These are phyloP conservation scores for Alternaria triticimaculans DNA, from an alignment of 2,329 filamentous ascomycete species.

Conservation along the genomic window DNA sequence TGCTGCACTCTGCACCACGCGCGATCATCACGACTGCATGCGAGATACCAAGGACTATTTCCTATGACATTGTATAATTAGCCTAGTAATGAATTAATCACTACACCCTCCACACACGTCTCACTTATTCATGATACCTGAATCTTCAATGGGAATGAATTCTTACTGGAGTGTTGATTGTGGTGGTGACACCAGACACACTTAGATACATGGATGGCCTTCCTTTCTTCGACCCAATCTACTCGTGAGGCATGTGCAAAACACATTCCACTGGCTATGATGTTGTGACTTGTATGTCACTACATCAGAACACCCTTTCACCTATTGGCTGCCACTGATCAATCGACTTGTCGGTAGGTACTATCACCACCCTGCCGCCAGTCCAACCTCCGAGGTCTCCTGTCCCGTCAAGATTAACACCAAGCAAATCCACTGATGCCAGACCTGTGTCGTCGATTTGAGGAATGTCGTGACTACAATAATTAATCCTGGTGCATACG, in stretches of 20 bases:
- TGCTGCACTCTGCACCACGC: conserved; percentile 34
- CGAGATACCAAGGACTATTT: conserved; percentile 12
- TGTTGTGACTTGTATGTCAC: not conserved
- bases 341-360: conserved; percentile 48
- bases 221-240: not conserved
- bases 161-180: not conserved
- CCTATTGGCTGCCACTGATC: conserved; percentile 48
- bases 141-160: not conserved
- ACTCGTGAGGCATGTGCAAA: not conserved
- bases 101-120: not conserved
- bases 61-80: conserved; percentile 18
- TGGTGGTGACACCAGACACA: not conserved
- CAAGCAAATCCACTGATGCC: conserved; percentile 30
- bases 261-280: not conserved
- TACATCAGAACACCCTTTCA: conserved; percentile 31
- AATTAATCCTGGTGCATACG: not conserved
- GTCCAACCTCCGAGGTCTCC: conserved; percentile 38
- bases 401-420: conserved; percentile 29
- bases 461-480: conserved; percentile 35
- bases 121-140: not conserved
- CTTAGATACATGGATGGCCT: not conserved
- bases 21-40: conserved; percentile 4
- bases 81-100: conserved; percentile 11
- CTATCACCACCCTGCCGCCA: conserved; percentile 50
- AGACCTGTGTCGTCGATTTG: conserved; percentile 29